phyloP scores from a whole-genome alignment of 371 early-diverging fungal species.

The Mortierella sp. region DNA sequence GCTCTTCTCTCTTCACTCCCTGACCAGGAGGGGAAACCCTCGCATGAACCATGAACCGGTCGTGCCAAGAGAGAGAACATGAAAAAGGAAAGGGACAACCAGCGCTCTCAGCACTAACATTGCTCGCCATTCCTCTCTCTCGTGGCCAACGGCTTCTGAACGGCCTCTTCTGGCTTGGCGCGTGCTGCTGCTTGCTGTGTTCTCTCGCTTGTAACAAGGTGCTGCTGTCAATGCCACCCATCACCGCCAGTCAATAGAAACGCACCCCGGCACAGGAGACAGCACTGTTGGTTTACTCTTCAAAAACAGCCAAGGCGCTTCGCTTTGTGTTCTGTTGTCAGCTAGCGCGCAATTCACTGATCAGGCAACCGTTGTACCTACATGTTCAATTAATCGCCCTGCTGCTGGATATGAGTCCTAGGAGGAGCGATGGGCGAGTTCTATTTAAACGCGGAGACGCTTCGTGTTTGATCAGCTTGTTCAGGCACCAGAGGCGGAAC shows the following conservation, averaged over 20 bases:
- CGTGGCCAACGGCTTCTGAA: neutral
- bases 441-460: neutral
- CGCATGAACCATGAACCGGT: conserved; percentile 6
- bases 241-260: neutral
- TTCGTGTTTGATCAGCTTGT: neutral
- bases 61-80: neutral
- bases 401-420: no score
- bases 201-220: neutral
- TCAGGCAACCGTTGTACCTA: neutral
- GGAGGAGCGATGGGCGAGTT: no score
- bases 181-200: conserved; percentile 8
- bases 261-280: neutral
- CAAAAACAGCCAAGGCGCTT: neutral
- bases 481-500: neutral
- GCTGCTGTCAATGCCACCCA: neutral
- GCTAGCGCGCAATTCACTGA: neutral
- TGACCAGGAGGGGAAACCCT: neutral
- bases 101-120: no score
- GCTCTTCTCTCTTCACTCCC: neutral
- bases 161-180: neutral
- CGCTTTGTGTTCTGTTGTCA: neutral
- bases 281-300: neutral
- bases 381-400: neutral
- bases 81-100: no score
- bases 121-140: no score